phyloP scores from a whole-genome alignment of 306 rosid species.

The Medicago ruthenica region DNA sequence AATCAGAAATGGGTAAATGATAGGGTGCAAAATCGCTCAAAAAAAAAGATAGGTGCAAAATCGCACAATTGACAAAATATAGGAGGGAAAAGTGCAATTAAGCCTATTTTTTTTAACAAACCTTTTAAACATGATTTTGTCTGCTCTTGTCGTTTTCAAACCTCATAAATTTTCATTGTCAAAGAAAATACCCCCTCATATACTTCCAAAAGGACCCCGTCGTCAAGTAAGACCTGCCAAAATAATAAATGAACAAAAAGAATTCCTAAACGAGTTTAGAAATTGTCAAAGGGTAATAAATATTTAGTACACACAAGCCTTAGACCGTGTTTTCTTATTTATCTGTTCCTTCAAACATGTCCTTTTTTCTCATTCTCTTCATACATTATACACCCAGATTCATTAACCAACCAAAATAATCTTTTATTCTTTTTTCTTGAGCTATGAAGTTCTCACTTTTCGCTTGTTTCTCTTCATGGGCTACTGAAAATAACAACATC shows the following conservation, averaged over 20 bases:
- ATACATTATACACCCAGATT: background rate
- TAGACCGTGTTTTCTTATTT: background rate
- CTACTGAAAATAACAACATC: conserved; percentile 29
- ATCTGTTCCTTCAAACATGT: background rate
- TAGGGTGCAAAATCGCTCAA: no score
- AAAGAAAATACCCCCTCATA: no score
- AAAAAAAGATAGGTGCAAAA: no score
- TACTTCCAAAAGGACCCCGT: background rate
- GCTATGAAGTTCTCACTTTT: conserved; percentile 40
- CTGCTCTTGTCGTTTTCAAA: no score
- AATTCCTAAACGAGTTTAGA: background rate
- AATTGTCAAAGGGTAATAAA: background rate
- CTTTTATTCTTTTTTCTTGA: background rate
- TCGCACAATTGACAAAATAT: no score
- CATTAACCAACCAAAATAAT: background rate
- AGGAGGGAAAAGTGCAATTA: no score
- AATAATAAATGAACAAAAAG: background rate
- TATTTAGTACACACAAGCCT: background rate
- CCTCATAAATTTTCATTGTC: no score
- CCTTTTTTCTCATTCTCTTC: background rate
- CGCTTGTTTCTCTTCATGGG: conserved; percentile 34
- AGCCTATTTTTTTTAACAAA: no score
- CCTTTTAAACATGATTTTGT: no score
- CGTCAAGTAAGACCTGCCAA: background rate
- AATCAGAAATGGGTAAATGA: no score